Base-by-base conservation (phyloP, 371 early-diverging fungal genomes). In the Rhizopus arrhizus region DNA sequence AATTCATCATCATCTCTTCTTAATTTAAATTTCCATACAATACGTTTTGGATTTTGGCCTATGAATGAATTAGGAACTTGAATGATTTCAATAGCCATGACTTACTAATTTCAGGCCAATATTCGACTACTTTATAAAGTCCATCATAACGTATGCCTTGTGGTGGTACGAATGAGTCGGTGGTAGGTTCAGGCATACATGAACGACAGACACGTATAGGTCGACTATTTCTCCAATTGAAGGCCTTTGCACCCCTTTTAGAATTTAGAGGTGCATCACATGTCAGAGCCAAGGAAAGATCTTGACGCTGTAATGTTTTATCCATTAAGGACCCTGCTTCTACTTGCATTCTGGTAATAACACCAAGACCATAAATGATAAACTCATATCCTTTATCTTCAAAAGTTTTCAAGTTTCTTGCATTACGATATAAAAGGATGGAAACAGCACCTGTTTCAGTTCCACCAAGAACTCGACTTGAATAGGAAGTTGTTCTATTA, bases 81-180 rank as follows among this genome's bases (percentile, higher is more conserved):
- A 22, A 22, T 5, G 33, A 11, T n/a, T 3, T 43, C 34, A 1
- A 10, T 43, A 22, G 9, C n/a, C 15, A 31, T 32, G 3, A 31
- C 38, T 64, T 61, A 32, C 87, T 81, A 65, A 51, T 67, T 42
- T 85, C 72, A 8, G 75, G 78, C 85, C 86, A 88, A 65, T 89
- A 89, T 55, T 70, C 72, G 5, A 82, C 85, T 5, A 89, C 35
- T 38, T 86, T 87, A 65, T 89, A 89, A 8, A 87, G 22, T 0
- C 88, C 89, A 65, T 89, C 88, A 60, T 89, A 89, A 10, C 90
- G 78, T 33, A 79, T 68, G 0, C 89, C 85, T 40, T 75, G 48
- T 13, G 12, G 10, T 0, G 74, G 66, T 4, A 85, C 83, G 61
- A 62, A 85, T 13, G 22, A 22, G 1, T 72, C 64, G 1, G 82